A percentile compares a stretch with the other conserved stretches of the same genome.
Evolutionary conservation across 1,284 basidiomycete genomes (phyloP).

Genomic region (Cystobasidium sp.): DNA sequence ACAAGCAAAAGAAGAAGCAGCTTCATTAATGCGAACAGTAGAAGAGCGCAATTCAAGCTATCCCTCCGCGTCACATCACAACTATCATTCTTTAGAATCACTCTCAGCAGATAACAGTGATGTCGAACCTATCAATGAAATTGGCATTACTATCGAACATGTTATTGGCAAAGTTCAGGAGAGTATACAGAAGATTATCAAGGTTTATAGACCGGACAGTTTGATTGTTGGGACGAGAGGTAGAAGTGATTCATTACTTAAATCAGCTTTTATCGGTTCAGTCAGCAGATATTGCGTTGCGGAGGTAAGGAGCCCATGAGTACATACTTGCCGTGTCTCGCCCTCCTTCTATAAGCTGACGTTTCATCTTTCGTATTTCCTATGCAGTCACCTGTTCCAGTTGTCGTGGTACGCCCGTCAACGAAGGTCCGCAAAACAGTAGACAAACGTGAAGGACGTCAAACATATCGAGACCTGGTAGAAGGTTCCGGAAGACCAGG

Average conservation of each 20-base stretch:
- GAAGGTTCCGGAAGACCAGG: constrained; percentile 38
- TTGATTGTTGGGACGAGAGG: constrained; percentile 91
- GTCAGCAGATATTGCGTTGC: constrained; percentile 71
- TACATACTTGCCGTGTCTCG: neutral
- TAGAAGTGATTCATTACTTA: constrained; percentile 59
- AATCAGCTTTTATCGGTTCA: constrained; percentile 58
- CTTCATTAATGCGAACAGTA: constrained; percentile 77
- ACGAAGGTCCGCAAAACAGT: constrained; percentile 50
- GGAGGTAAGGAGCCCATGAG: neutral
- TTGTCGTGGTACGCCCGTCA: constrained; percentile 74
- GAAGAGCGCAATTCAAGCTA: constrained; percentile 80
- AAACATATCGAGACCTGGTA: constrained; percentile 34
- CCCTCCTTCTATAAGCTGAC: neutral
- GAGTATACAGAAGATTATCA: constrained; percentile 82
- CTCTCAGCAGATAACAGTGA: neutral
- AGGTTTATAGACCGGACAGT: constrained; percentile 92
- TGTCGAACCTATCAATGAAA: constrained; percentile 27
- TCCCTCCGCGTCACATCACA: neutral
- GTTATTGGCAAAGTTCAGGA: constrained; percentile 87
- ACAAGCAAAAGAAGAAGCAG: constrained; percentile 82
- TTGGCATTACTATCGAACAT: constrained; percentile 81
- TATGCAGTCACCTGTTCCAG: constrained; percentile 80
- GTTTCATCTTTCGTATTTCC: too few species aligned
- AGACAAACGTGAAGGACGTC: constrained; percentile 44
- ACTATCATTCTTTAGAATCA: constrained; percentile 33